These are phyloP conservation scores for Aspergillus sojae DNA, from an alignment of 2,329 filamentous ascomycete genomes.

Conservation along the genomic window DNA sequence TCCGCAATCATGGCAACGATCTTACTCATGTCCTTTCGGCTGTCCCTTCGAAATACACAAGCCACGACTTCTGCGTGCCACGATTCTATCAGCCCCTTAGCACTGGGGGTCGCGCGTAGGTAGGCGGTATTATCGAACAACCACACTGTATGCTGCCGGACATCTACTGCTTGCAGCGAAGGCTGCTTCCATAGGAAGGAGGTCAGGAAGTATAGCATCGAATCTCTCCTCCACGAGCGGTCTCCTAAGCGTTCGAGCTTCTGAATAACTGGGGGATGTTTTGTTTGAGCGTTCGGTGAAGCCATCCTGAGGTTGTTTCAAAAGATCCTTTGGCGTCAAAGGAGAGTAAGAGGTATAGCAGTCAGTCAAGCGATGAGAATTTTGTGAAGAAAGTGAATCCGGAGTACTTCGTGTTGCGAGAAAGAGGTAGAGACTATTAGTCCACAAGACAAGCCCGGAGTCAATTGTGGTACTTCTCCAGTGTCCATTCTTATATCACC, in stretches of 20 bases:
- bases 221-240: conserved; percentile 20
- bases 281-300: conserved; percentile 11
- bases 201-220: conserved; percentile 26
- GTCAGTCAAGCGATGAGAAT: background rate
- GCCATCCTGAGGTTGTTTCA: conserved; percentile 7
- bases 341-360: background rate
- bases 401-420: background rate
- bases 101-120: conserved; percentile 47
- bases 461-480: background rate
- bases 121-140: conserved; percentile 88
- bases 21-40: conserved; percentile 67
- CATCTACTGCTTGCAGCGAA: conserved; percentile 61
- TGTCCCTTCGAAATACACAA: conserved; percentile 75
- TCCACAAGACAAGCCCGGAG: background rate
- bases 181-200: conserved; percentile 55
- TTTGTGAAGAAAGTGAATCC: background rate
- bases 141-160: conserved; percentile 76
- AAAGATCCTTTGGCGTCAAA: background rate
- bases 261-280: conserved; percentile 13
- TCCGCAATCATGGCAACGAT: conserved; percentile 72
- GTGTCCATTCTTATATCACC: background rate
- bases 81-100: conserved; percentile 35
- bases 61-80: conserved; percentile 86
- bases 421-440: background rate
- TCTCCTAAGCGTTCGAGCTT: conserved; percentile 11